Conservation (phyloP, 768 basidiomycete genomes). For the Suillus clintonianus region DNA sequence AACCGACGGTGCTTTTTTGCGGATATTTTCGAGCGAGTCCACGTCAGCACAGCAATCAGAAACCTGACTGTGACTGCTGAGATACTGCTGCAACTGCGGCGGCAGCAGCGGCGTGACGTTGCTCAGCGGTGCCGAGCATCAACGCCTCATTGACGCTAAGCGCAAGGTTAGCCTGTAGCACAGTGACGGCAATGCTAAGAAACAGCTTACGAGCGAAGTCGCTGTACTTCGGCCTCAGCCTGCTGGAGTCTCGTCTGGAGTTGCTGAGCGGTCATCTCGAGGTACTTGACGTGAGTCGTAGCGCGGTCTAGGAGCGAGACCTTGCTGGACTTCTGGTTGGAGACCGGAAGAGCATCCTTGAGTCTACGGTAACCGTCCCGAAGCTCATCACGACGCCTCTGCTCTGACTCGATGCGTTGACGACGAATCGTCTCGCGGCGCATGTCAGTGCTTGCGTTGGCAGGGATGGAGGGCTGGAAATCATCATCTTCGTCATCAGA, state of each 20-base stretch:
- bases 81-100: slow-evolving; percentile 57
- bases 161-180: background rate
- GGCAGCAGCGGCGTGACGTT: slow-evolving; percentile 60
- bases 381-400: slow-evolving; percentile 89
- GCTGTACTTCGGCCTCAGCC: slow-evolving; percentile 78
- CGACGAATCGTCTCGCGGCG: slow-evolving; percentile 90
- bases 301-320: slow-evolving; percentile 88
- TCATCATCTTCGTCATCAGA: slow-evolving; percentile 77
- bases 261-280: slow-evolving; percentile 77
- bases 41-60: slow-evolving; percentile 43
- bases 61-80: slow-evolving; percentile 39
- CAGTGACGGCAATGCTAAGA: background rate
- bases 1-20: slow-evolving; percentile 32
- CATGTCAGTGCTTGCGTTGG: slow-evolving; percentile 55
- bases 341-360: slow-evolving; percentile 86
- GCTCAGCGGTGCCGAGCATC: slow-evolving; percentile 83
- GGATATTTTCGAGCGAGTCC: slow-evolving; percentile 12
- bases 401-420: slow-evolving; percentile 93
- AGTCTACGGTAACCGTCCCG: slow-evolving; percentile 89
- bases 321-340: slow-evolving; percentile 93
- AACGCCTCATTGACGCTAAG: slow-evolving; percentile 81
- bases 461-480: slow-evolving; percentile 55
- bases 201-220: slow-evolving; percentile 60
- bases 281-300: slow-evolving; percentile 83
- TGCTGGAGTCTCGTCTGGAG: slow-evolving; percentile 75